phyloP scores from a whole-genome alignment of 495 filamentous ascomycete genomes.

The Annulohypoxylon moriforme region DNA sequence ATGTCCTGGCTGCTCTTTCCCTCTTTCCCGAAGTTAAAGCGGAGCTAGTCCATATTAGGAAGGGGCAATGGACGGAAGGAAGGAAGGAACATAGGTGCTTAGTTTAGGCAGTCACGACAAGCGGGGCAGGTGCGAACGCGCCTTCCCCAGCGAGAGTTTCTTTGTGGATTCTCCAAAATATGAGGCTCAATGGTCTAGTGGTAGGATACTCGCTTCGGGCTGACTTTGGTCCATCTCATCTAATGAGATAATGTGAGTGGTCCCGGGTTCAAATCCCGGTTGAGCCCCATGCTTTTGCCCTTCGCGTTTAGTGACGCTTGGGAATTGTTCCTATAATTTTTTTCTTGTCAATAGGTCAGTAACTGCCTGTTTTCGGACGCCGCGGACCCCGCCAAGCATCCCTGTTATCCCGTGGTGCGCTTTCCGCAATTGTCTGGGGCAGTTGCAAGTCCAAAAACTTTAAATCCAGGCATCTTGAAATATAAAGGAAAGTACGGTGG shows the following conservation, averaged over 20 bases:
- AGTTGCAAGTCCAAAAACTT: not conserved
- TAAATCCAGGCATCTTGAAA: not conserved
- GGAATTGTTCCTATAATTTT: not conserved
- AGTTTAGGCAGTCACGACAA: not conserved
- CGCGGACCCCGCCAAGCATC: not conserved
- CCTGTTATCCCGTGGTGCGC: no score
- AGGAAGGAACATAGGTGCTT: not conserved
- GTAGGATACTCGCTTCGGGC: conserved; percentile 42
- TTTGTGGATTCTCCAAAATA: not conserved
- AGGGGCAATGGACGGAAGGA: no score
- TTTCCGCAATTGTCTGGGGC: not conserved
- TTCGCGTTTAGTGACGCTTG: no score
- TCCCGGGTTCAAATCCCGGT: conserved; percentile 42
- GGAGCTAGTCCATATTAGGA: not conserved
- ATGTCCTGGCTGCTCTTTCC: not conserved
- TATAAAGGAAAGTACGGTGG: not conserved
- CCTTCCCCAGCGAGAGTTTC: not conserved
- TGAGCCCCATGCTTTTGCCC: conserved; percentile 8
- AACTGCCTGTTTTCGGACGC: no score
- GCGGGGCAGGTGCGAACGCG: not conserved
- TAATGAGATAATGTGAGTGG: conserved; percentile 26
- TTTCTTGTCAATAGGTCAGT: not conserved
- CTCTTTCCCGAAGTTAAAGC: not conserved
- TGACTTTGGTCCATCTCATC: conserved; percentile 2
- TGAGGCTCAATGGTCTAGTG: conserved; percentile 43